Conservation (phyloP, 202 grass and related monocot genomes). For the Musa balbisiana region DNA sequence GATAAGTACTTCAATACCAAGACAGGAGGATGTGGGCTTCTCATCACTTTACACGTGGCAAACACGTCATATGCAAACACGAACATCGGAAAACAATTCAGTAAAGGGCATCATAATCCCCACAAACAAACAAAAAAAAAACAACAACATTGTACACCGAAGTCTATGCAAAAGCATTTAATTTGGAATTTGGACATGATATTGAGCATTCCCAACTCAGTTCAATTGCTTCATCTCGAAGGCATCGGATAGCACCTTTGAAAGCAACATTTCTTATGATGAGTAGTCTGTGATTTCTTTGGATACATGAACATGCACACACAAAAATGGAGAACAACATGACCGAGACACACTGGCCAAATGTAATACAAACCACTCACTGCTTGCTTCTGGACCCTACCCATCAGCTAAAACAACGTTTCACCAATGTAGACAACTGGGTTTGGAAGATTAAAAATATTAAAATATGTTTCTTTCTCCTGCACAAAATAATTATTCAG, state of each 20-base stretch:
- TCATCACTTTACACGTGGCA: constrained; percentile 59
- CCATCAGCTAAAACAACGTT: constrained; percentile 74
- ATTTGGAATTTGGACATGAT: not conserved
- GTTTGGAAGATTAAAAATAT: constrained; percentile 55
- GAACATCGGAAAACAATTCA: not conserved
- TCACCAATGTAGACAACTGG: constrained; percentile 75
- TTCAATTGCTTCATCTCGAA: too few relatives aligned
- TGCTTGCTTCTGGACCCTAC: constrained; percentile 62
- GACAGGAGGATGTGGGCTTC: constrained; percentile 37
- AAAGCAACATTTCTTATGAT: not conserved
- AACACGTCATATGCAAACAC: constrained; percentile 34
- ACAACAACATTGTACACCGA: not conserved
- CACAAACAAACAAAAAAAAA: not conserved
- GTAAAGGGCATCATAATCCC: not conserved
- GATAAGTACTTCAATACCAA: constrained; percentile 53
- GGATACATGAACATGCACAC: not conserved
- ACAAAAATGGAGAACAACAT: not conserved
- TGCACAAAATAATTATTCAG: constrained; percentile 6
- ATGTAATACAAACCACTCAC: constrained; percentile 70
- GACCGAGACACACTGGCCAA: constrained; percentile 44
- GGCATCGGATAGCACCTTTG: not conserved
- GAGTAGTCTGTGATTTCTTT: not conserved
- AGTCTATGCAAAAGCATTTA: not conserved
- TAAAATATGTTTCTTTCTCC: constrained; percentile 55
- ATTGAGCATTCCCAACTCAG: too few relatives aligned